These are phyloP conservation scores for Aspergillus glaucus DNA, from an alignment of 2,329 filamentous ascomycete genomes.

Conservation along the genomic window DNA sequence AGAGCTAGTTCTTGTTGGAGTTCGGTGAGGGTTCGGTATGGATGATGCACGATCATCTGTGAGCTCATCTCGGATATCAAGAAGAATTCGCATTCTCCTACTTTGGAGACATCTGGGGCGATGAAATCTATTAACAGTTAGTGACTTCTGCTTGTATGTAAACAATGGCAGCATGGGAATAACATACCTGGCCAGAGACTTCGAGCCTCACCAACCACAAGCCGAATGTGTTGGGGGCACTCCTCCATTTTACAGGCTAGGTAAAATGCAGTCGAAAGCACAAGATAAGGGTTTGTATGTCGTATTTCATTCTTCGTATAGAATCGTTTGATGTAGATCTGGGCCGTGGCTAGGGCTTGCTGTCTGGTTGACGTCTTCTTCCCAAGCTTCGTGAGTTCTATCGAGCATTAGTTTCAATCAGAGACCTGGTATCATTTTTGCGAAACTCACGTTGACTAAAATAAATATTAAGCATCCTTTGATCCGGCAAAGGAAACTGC, in stretches of 20 bases:
- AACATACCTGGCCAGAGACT: conserved; percentile 67
- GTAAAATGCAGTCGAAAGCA: conserved; percentile 89
- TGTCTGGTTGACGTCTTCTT: conserved; percentile 81
- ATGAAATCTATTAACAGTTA: conserved; percentile 53
- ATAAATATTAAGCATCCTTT: conserved; percentile 79
- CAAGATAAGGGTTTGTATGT: conserved; percentile 85
- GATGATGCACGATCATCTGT: conserved; percentile 83
- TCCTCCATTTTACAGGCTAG: conserved; percentile 98
- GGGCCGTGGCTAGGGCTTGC: conserved; percentile 87
- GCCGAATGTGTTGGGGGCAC: conserved; percentile 88
- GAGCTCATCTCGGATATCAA: conserved; percentile 87
- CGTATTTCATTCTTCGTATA: conserved; percentile 87
- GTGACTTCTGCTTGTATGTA: not conserved
- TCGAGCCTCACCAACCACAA: conserved; percentile 80
- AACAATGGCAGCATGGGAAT: not conserved
- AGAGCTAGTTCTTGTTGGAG: conserved; percentile 65
- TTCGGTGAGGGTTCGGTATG: conserved; percentile 72
- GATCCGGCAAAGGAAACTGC: conserved; percentile 75
- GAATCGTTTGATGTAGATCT: conserved; percentile 91
- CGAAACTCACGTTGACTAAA: conserved; percentile 71
- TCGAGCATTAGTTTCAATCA: conserved; percentile 1
- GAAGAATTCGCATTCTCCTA: conserved; percentile 91
- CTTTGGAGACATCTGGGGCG: conserved; percentile 68
- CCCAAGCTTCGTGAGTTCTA: conserved; percentile 74
- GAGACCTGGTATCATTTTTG: not conserved